Percentiles rank a stretch among this genome's conserved stretches.
Evolutionary conservation across 2,329 filamentous ascomycete genomes (phyloP).

Genomic region (Colletotrichum destructivum): DNA sequence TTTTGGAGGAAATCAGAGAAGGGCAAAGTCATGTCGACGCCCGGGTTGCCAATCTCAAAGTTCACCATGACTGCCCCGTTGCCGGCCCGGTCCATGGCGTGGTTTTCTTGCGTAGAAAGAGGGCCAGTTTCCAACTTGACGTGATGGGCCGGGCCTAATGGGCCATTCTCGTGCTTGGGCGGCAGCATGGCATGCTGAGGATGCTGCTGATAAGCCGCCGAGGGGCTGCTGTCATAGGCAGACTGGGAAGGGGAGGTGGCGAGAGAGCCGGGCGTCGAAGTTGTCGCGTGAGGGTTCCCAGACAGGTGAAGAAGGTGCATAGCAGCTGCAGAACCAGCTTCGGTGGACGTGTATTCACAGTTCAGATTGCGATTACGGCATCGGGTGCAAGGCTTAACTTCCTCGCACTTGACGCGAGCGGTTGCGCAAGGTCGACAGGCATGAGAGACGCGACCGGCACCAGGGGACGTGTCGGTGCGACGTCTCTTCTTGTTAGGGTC

Average conservation of each 20-base stretch:
- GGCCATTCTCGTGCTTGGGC: constrained; percentile 47
- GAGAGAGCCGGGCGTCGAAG: constrained; percentile 41
- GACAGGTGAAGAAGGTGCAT: constrained; percentile 62
- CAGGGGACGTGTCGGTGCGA: constrained; percentile 60
- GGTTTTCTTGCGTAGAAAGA: constrained; percentile 54
- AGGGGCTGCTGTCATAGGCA: constrained; percentile 41
- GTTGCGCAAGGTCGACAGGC: constrained; percentile 67
- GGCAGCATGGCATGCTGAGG: constrained; percentile 41
- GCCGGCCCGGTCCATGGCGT: constrained; percentile 50
- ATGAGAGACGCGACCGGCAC: constrained; percentile 65
- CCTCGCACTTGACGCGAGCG: constrained; percentile 70
- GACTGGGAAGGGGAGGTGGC: constrained; percentile 44
- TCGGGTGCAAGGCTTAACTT: constrained; percentile 67
- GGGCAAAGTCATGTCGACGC: constrained; percentile 48
- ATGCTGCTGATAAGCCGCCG: constrained; percentile 45
- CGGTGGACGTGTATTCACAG: constrained; percentile 59
- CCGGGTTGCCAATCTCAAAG: constrained; percentile 34
- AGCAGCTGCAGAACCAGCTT: constrained; percentile 57
- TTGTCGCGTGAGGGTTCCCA: constrained; percentile 50
- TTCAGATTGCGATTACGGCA: constrained; percentile 63
- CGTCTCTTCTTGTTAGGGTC: constrained; percentile 64
- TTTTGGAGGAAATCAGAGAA: constrained; percentile 68
- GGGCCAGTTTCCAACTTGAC: constrained; percentile 53
- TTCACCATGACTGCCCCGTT: constrained; percentile 23
- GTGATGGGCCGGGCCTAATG: constrained; percentile 46